phyloP scores from a whole-genome alignment of 768 basidiomycete species.

The Rhodotorula babjevae region DNA sequence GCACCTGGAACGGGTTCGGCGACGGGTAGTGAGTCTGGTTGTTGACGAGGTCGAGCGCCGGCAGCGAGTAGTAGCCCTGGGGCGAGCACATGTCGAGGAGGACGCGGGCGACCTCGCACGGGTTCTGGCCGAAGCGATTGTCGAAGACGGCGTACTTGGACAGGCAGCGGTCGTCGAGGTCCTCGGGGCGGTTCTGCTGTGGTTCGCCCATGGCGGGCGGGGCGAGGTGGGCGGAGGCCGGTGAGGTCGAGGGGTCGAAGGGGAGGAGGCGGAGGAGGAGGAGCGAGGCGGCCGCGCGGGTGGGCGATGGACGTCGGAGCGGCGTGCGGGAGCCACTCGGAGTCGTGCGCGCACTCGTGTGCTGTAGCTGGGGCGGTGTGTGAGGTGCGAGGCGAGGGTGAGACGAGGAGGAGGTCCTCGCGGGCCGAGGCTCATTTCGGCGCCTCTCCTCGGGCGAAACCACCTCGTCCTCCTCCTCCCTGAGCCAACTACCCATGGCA shows the following conservation, averaged over 20 bases:
- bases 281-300: neutral
- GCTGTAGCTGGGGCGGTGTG: too few relatives aligned
- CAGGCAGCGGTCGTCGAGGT: constrained; percentile 7
- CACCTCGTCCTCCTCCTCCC: neutral
- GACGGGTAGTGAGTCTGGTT: constrained; percentile 8
- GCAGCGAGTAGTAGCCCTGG: constrained; percentile 6
- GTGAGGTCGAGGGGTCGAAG: neutral
- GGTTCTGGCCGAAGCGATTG: constrained; percentile 45
- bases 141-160: constrained; percentile 33
- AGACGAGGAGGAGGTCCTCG: too few relatives aligned
- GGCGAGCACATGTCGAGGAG: constrained; percentile 4
- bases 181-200: neutral
- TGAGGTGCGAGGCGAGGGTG: too few relatives aligned
- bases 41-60: constrained; percentile 3
- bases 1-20: constrained; percentile 4
- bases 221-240: neutral
- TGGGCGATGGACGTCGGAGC: too few relatives aligned
- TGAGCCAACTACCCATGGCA: neutral
- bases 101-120: constrained; percentile 44
- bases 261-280: neutral
- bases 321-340: too few relatives aligned
- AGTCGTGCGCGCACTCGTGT: too few relatives aligned
- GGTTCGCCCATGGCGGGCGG: neutral
- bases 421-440: too few relatives aligned
- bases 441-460: too few relatives aligned